Percentiles rank a stretch among this genome's conserved stretches.
Conservation (phyloP, 352 stramenopile genomes). For the Aphanomyces stellatus region DNA sequence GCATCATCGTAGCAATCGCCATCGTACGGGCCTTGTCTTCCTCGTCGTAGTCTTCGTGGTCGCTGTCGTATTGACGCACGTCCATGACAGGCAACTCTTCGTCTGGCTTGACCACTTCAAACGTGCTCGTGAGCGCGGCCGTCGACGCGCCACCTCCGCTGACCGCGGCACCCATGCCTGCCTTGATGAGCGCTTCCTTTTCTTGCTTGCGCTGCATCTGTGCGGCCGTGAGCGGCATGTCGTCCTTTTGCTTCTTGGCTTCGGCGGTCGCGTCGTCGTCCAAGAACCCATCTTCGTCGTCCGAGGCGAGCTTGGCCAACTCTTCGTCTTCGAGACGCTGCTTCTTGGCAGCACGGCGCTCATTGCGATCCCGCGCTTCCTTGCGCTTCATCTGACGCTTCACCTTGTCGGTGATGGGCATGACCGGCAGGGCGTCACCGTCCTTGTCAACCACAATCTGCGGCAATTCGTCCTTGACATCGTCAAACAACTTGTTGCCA, state of each 20-base stretch:
- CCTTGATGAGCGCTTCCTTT: constrained; percentile 79
- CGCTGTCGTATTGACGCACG: constrained; percentile 90
- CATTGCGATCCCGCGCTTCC: constrained; percentile 88
- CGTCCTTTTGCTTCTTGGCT: constrained; percentile 22
- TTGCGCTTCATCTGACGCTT: constrained; percentile 95
- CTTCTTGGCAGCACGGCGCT: constrained; percentile 74
- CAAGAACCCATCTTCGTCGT: constrained; percentile 39
- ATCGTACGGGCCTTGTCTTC: constrained; percentile 95
- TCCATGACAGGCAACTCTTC: constrained; percentile 54
- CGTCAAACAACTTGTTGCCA: constrained; percentile 74
- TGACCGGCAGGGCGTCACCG: constrained; percentile 43
- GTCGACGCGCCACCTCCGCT: constrained; percentile 31
- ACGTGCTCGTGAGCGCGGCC: constrained; percentile 25
- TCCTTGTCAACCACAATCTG: constrained; percentile 21
- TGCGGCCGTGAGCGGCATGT: constrained; percentile 14
- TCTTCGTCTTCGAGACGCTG: constrained; percentile 77
- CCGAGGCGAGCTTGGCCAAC: constrained; percentile 31
- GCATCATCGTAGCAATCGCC: constrained; percentile 98
- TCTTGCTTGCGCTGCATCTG: constrained; percentile 26
- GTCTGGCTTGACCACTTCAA: constrained; percentile 45
- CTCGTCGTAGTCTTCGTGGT: constrained; percentile 96
- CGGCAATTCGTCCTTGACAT: constrained; percentile 38
- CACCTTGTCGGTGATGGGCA: constrained; percentile 98
- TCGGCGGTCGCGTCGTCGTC: constrained; percentile 2
- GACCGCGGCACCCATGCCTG: constrained; percentile 66